Base-by-base conservation (phyloP, 1,139 yeast species). In the Saccharomycopsis hybrid region DNA sequence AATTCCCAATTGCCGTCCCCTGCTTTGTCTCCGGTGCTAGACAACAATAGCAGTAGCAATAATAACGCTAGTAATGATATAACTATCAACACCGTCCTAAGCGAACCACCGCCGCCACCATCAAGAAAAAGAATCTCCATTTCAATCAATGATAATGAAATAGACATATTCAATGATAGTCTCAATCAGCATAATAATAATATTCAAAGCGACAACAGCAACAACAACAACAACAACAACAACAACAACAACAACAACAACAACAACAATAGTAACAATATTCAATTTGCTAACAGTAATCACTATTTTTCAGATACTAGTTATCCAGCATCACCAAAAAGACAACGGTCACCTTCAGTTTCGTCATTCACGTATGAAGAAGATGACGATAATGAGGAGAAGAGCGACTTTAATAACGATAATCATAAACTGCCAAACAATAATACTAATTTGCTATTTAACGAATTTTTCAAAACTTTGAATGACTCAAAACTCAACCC, bases 71-170 rank as follows among this genome's bases (percentile, higher is more conserved):
- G 18, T 18, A 18, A 18, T 18, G 18, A 18, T 18, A 18, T 18
- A 33, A 29, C 4, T 11, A 3, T 32, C 28, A 7, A 42, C 11
- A 24, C 45, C 30, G 9, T 13, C 9, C 25, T 3, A n/a, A 28
- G 7, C 30, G 27, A 13, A 24, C 28, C 32, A 7, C 32, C 3
- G 30, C 38, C 36, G 24, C 13, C 49, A 7, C 32, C 18, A 3
- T 43, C 46, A 4, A 28, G 51, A 46, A 48, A 48, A 46, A 30
- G 51, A 31, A 32, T 39, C 8, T 48, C 51, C 9, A 45, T 46
- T 13, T 45, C 49, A 8, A 5, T 48, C 7, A 46, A 40, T 39
- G 49, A 46, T 28, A 13, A 41, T 13, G 43, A 9, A 7, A 5
- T 40, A 5, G 32, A 29, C 32, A 5, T 25, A 8, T 27, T 27